phyloP scores from a whole-genome alignment of 169 alveolate species.

The Plasmodium vivax region DNA sequence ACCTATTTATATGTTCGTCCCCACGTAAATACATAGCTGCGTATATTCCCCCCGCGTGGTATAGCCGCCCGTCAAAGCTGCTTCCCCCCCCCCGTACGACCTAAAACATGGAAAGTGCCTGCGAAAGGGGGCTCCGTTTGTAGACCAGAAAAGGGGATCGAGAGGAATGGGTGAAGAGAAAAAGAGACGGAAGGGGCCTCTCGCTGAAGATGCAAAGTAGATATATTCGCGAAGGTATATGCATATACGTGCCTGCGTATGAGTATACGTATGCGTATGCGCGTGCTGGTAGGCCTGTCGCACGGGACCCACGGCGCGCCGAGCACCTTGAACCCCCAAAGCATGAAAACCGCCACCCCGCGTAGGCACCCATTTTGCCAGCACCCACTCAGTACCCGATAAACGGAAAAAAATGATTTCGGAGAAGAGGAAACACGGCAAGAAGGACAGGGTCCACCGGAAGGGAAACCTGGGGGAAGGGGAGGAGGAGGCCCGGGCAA shows the following conservation, averaged over 20 bases:
- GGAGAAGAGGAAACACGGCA: background rate
- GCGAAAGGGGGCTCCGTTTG: background rate
- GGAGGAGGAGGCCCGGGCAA: background rate
- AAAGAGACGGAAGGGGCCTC: background rate
- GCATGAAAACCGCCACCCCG: background rate
- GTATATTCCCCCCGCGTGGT: background rate
- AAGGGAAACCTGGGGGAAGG: background rate
- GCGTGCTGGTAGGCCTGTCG: background rate
- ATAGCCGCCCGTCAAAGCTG: background rate
- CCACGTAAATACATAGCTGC: background rate
- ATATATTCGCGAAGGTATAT: background rate
- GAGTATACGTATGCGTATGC: background rate
- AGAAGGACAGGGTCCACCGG: background rate
- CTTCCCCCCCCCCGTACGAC: background rate
- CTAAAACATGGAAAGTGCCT: background rate
- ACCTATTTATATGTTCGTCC: background rate
- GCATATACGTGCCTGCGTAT: background rate
- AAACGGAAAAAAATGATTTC: conserved; percentile 14
- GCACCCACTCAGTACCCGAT: background rate
- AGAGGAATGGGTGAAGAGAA: background rate
- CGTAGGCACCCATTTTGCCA: background rate
- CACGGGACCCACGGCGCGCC: background rate
- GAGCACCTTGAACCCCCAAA: background rate
- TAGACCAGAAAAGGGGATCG: background rate
- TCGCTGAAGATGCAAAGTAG: background rate